Conservation (phyloP, 1,139 yeast genomes). For the Arxiozyma slooffiae region DNA sequence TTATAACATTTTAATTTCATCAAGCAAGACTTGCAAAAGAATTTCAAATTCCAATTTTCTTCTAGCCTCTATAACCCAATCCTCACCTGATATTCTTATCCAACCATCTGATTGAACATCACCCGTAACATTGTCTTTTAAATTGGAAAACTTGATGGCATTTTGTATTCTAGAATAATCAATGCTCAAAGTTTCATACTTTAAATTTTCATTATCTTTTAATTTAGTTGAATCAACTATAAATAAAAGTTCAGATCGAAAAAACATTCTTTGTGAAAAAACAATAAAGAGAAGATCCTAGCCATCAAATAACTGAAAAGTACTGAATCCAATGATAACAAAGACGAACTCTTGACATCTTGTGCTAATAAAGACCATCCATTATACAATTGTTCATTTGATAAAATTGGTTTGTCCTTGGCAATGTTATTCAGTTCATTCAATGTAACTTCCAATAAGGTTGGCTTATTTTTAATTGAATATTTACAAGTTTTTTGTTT, state of each 20-base stretch:
- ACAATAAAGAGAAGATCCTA: conserved; percentile 59
- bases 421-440: conserved; percentile 20
- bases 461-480: conserved; percentile 14
- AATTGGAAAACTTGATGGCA: conserved; percentile 63
- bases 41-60: conserved; percentile 82
- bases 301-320: conserved; percentile 85
- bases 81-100: conserved; percentile 82
- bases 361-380: conserved; percentile 74
- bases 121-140: conserved; percentile 87
- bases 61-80: conserved; percentile 86
- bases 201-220: conserved; percentile 10
- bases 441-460: conserved; percentile 21
- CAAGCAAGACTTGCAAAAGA: conserved; percentile 43
- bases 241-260: conserved; percentile 37
- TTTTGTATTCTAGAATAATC: conserved; percentile 79
- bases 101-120: conserved; percentile 85
- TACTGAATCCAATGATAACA: conserved; percentile 92
- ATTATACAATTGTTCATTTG: conserved; percentile 57
- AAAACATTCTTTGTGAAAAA: conserved; percentile 56
- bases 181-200: conserved; percentile 79
- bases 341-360: conserved; percentile 78
- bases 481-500: conserved; percentile 8
- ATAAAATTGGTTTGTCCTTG: conserved; percentile 19
- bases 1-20: conserved; percentile 32
- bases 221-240: not conserved